A percentile compares a stretch with the other conserved stretches of the same genome.
phyloP scores from a whole-genome alignment of 2,329 filamentous ascomycete genomes.

The Pseudogymnoascus sp. region DNA sequence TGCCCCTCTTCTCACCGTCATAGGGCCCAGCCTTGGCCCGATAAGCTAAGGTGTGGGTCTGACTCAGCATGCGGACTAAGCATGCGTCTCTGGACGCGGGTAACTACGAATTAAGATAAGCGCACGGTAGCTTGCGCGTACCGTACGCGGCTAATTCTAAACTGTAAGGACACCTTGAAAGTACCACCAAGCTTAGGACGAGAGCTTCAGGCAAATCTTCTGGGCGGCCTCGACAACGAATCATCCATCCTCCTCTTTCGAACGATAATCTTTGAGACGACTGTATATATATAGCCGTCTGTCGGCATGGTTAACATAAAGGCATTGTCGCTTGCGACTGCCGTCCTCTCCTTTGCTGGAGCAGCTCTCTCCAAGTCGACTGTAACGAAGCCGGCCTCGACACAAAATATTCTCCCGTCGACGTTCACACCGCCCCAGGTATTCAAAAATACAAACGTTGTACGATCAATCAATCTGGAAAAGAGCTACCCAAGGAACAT shows the following conservation, averaged over 20 bases:
- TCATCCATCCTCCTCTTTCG: slow-evolving; percentile 1
- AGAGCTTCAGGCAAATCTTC: slow-evolving; percentile 6
- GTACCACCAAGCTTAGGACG: slow-evolving; percentile 8
- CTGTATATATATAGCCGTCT: slow-evolving; percentile 4
- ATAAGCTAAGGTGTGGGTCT: slow-evolving; percentile 7
- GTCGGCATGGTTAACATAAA: slow-evolving; percentile 23
- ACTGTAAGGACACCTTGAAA: slow-evolving; percentile 10
- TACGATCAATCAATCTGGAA: slow-evolving; percentile 84
- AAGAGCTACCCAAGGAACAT: slow-evolving; percentile 86
- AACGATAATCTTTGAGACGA: not conserved
- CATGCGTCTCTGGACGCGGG: not conserved
- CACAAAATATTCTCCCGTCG: slow-evolving; percentile 51
- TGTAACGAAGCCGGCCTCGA: slow-evolving; percentile 35
- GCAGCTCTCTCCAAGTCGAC: slow-evolving; percentile 24
- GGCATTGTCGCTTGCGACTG: slow-evolving; percentile 41
- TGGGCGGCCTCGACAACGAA: slow-evolving; percentile 7
- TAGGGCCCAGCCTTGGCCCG: slow-evolving; percentile 1
- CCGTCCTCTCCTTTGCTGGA: slow-evolving; percentile 45
- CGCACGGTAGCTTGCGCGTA: slow-evolving; percentile 1
- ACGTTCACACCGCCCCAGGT: slow-evolving; percentile 79
- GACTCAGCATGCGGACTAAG: slow-evolving; percentile 5
- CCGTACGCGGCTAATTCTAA: slow-evolving; percentile 6
- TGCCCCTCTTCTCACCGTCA: slow-evolving; percentile 6
- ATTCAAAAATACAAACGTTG: slow-evolving; percentile 88
- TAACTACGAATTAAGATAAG: slow-evolving; percentile 5